These are phyloP conservation scores for Aristolochia fimbriata DNA, from an alignment of 164 flowering plant species.

Conservation along the genomic window DNA sequence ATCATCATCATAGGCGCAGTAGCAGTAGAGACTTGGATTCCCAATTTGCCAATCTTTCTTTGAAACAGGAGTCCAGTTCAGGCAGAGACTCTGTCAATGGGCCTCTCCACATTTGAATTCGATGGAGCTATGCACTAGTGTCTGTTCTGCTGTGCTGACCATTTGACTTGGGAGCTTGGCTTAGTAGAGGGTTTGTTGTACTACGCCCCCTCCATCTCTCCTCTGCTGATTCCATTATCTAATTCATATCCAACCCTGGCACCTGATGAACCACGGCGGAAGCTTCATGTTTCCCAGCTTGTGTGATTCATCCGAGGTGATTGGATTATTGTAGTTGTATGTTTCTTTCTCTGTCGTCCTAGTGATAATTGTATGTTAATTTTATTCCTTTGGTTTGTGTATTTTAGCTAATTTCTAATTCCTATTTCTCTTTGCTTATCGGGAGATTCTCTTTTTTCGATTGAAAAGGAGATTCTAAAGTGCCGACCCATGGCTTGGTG, in stretches of 20 bases:
- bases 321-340: neutral
- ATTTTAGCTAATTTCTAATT: too few relatives aligned
- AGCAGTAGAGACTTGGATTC: constrained; percentile 75
- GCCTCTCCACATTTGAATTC: constrained; percentile 31
- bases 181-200: neutral
- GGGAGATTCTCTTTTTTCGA: too few relatives aligned
- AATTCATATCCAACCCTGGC: neutral
- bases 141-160: neutral
- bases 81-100: constrained; percentile 40
- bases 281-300: neutral
- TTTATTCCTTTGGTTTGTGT: too few relatives aligned
- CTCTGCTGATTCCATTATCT: neutral
- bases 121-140: neutral
- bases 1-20: constrained; percentile 37
- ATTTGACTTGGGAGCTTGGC: neutral
- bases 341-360: neutral
- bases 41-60: constrained; percentile 64
- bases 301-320: constrained; percentile 1
- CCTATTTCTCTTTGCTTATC: too few relatives aligned
- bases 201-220: neutral
- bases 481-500: too few relatives aligned
- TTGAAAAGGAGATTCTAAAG: too few relatives aligned
- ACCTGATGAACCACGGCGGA: constrained; percentile 1
- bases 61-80: constrained; percentile 51
- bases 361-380: too few relatives aligned